These are phyloP conservation scores for Dothistroma pini DNA, from an alignment of 2,329 filamentous ascomycete genomes.

Conservation along the genomic window DNA sequence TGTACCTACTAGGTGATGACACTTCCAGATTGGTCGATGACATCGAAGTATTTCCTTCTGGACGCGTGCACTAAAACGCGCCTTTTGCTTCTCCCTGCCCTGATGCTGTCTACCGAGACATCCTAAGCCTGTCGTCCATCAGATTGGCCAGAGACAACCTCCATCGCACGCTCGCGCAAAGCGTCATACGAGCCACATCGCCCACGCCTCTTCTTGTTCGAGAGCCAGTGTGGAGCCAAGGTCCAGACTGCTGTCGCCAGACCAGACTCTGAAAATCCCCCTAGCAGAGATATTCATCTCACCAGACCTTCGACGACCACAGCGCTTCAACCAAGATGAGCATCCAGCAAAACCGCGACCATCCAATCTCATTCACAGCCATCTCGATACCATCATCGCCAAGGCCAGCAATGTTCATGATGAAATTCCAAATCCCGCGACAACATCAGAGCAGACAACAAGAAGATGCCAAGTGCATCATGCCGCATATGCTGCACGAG, in stretches of 20 bases:
- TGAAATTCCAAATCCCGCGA: not conserved
- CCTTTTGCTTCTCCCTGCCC: not conserved
- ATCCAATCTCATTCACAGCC: not conserved
- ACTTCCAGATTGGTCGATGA: too few relatives aligned
- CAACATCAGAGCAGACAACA: not conserved
- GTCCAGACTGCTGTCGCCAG: not conserved
- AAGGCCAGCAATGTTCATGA: not conserved
- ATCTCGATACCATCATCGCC: not conserved
- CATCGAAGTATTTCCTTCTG: slow-evolving; percentile 7
- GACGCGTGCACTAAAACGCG: not conserved
- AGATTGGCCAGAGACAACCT: not conserved
- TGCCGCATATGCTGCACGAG: slow-evolving; percentile 6
- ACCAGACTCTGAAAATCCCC: not conserved
- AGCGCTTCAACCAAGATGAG: not conserved
- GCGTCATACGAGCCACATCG: not conserved
- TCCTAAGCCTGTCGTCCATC: too few relatives aligned
- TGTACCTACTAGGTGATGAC: too few relatives aligned
- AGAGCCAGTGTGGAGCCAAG: not conserved
- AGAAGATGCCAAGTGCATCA: slow-evolving; percentile 1
- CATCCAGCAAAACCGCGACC: not conserved
- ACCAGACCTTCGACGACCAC: too few relatives aligned
- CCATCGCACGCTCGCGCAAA: not conserved
- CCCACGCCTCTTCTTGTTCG: not conserved
- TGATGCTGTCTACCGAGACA: not conserved
- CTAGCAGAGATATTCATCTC: not conserved